Base-by-base conservation (phyloP, 2,329 filamentous ascomycete species). In the Blastomyces parvus region DNA sequence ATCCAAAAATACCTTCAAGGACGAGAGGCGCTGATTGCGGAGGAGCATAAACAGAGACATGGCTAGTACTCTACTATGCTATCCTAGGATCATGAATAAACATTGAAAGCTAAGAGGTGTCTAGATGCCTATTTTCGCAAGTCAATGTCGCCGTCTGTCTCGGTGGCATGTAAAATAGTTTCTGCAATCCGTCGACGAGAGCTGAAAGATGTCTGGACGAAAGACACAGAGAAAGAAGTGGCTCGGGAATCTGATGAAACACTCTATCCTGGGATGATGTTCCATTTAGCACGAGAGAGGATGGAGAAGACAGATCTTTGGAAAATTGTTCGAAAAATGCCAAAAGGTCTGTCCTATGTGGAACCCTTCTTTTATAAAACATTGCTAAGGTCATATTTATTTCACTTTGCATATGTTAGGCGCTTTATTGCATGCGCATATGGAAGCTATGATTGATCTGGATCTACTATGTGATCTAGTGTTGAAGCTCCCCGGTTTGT, bases 211-310 rank as follows among this genome's bases (percentile, higher is more conserved):
- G 79, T 93, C 64, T 96, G 91, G 92, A 91, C 87, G 11, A 81
- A 84, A 38, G 83, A 85, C 56, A 84, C 88, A 59, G 88, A 93
- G 69, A 86, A 91, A 70, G 81, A 81, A 53, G 78, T 84, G 63
- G 79, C 78, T 30, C 13, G 3, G 38, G 27, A 44, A 27, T 40
- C 40, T 14, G 80, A 85, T 69, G 82, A 84, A 65, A 84, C 85
- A 67, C 79, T 93, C 60, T 90, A 89, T 72, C 91, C 91, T 0
- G 92, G 92, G 13, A 96, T 96, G 88, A 94, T 96, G 89, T 97
- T 96, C 76, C 87, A 84, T 48, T 82, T 93, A 44, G 91, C 90
- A 69, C 93, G 91, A 75, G 84, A 87, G 22, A 84, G 86, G 42
- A 95, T 96, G 85, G 90, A 96, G 76, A 81, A 82, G 69, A 96